Conservation (phyloP, 1,284 basidiomycete genomes). For the Austroboletus novae-zelandiae region DNA sequence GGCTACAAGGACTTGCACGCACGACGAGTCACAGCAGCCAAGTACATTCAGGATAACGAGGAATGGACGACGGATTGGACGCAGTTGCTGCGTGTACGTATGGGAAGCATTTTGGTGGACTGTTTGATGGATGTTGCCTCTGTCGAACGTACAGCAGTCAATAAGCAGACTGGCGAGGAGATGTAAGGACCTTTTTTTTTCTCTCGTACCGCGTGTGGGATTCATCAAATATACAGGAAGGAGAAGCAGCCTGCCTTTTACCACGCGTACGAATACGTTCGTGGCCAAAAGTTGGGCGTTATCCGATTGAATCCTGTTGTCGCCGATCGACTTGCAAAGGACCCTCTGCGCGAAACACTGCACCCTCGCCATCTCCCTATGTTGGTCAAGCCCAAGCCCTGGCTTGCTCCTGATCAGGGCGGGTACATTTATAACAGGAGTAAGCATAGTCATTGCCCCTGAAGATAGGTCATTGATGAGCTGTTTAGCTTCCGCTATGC, state of each 20-base stretch:
- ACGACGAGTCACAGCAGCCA: slow-evolving; percentile 60
- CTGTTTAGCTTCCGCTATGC: slow-evolving; percentile 72
- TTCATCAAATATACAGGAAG: slow-evolving; percentile 39
- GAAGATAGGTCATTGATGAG: slow-evolving; percentile 1
- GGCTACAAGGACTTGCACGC: slow-evolving; percentile 59
- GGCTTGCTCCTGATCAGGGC: slow-evolving; percentile 79
- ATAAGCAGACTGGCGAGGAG: slow-evolving; percentile 56
- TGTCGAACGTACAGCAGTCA: slow-evolving; percentile 60
- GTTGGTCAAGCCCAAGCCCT: slow-evolving; percentile 89
- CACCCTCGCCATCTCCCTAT: slow-evolving; percentile 96
- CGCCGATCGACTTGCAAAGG: slow-evolving; percentile 75
- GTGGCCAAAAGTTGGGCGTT: slow-evolving; percentile 89
- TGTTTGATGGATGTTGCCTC: slow-evolving; percentile 82
- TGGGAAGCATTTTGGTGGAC: slow-evolving; percentile 85
- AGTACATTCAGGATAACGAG: slow-evolving; percentile 62
- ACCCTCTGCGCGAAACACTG: slow-evolving; percentile 72
- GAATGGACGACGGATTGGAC: slow-evolving; percentile 83
- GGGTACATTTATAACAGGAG: slow-evolving; percentile 82
- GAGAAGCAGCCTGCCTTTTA: slow-evolving; percentile 92
- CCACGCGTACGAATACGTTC: slow-evolving; percentile 91
- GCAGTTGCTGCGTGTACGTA: slow-evolving; percentile 68
- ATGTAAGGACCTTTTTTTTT: slow-evolving; percentile 44
- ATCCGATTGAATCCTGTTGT: slow-evolving; percentile 87
- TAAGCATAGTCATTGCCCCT: slow-evolving; percentile 34
- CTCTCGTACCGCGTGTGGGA: neutral